Conservation (phyloP, 2,329 filamentous ascomycete species). For the Ceratocystis cacaofunesta region DNA sequence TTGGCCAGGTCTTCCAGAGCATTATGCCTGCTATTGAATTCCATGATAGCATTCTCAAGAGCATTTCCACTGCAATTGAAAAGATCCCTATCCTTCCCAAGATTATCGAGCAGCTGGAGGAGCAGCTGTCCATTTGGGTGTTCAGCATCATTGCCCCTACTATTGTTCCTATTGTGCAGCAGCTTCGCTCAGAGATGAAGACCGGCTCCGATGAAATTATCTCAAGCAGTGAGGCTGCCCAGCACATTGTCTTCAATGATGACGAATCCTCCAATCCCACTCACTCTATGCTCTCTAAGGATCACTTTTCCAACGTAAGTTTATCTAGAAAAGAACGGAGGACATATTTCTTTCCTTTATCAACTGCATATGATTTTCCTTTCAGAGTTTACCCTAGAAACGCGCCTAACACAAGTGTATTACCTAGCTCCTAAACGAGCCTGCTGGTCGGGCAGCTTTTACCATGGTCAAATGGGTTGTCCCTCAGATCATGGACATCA, state of each 20-base stretch:
- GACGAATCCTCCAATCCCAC: slow-evolving; percentile 67
- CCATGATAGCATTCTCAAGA: slow-evolving; percentile 76
- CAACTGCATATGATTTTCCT: neutral
- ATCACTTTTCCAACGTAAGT: slow-evolving; percentile 74
- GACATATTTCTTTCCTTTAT: neutral
- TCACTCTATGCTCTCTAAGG: slow-evolving; percentile 91
- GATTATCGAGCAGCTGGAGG: slow-evolving; percentile 71
- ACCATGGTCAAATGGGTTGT: slow-evolving; percentile 72
- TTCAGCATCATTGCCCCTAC: slow-evolving; percentile 86
- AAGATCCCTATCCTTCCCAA: slow-evolving; percentile 75
- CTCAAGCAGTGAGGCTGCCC: slow-evolving; percentile 65
- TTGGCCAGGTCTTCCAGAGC: slow-evolving; percentile 57
- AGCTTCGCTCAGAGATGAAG: slow-evolving; percentile 75
- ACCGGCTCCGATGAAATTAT: slow-evolving; percentile 82
- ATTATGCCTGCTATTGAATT: slow-evolving; percentile 84
- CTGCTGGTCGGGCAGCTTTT: slow-evolving; percentile 69
- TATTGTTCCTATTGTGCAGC: slow-evolving; percentile 67
- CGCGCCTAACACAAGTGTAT: neutral
- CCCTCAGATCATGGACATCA: slow-evolving; percentile 74
- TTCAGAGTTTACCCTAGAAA: neutral
- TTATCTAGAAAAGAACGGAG: neutral
- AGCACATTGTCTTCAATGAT: slow-evolving; percentile 74
- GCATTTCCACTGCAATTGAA: slow-evolving; percentile 63
- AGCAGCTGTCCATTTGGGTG: slow-evolving; percentile 77
- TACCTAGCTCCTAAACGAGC: slow-evolving; percentile 59